Percentiles rank a stretch among this genome's conserved stretches.
Conservation (phyloP, 495 filamentous ascomycete species). For the Penicillium robsamsonii region DNA sequence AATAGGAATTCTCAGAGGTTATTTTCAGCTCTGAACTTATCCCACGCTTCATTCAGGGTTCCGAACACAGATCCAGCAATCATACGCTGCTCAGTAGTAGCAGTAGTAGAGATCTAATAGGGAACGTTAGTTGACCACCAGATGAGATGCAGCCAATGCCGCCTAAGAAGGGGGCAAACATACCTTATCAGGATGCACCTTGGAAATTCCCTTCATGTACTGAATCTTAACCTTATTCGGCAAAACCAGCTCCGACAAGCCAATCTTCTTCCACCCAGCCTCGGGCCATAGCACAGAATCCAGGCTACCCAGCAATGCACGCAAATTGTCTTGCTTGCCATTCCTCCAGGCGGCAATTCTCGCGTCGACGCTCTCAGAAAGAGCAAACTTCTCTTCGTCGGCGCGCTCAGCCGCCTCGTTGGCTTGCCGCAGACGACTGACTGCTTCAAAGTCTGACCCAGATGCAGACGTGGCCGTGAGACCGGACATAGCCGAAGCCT, state of each 20-base stretch:
- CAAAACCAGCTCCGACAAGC: slow-evolving; percentile 85
- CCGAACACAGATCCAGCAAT: slow-evolving; percentile 88
- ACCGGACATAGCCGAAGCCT: slow-evolving; percentile 49
- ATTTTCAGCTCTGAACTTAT: slow-evolving; percentile 94
- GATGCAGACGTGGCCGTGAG: slow-evolving; percentile 32
- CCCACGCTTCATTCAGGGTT: slow-evolving; percentile 95
- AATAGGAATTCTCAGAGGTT: slow-evolving; percentile 32
- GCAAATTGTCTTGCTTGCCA: slow-evolving; percentile 87
- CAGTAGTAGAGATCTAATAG: slow-evolving; percentile 73
- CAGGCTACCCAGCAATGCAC: slow-evolving; percentile 82
- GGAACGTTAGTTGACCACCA: slow-evolving; percentile 4
- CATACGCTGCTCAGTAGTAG: slow-evolving; percentile 93
- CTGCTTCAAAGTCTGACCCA: slow-evolving; percentile 53
- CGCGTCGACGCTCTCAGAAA: slow-evolving; percentile 79
- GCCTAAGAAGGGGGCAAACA: slow-evolving; percentile 26
- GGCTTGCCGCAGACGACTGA: slow-evolving; percentile 73
- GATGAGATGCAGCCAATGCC: not conserved
- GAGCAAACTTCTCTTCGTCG: slow-evolving; percentile 88
- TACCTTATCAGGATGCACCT: slow-evolving; percentile 99
- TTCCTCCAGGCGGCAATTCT: slow-evolving; percentile 74
- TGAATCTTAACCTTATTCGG: slow-evolving; percentile 91
- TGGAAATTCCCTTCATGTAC: slow-evolving; percentile 99
- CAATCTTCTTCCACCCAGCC: slow-evolving; percentile 94
- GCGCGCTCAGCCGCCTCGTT: slow-evolving; percentile 79
- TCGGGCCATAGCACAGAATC: slow-evolving; percentile 89